A percentile compares a stretch with the other conserved stretches of the same genome.
Evolutionary conservation across 768 basidiomycete genomes (phyloP).

Genomic region (Agrocybe praecox): DNA sequence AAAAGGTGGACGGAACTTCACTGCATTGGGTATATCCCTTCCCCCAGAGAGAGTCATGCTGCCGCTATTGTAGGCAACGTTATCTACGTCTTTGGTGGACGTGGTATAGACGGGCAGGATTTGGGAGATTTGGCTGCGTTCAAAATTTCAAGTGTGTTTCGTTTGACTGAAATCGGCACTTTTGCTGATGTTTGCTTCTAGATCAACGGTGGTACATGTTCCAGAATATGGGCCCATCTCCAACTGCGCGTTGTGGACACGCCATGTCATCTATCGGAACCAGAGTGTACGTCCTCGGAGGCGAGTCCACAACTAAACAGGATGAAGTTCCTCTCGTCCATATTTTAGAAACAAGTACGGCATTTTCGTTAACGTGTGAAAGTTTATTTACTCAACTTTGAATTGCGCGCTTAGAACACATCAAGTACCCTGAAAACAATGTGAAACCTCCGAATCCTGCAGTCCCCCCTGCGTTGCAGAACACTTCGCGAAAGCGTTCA

Average conservation of each 20-base stretch:
- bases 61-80: constrained; percentile 97
- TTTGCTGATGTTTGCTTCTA: constrained; percentile 30
- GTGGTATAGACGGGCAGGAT: constrained; percentile 97
- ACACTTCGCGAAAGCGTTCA: constrained; percentile 51
- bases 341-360: constrained; percentile 92
- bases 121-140: constrained; percentile 94
- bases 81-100: constrained; percentile 95
- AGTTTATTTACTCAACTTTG: constrained; percentile 3
- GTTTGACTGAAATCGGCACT: neutral
- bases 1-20: constrained; percentile 88
- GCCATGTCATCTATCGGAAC: constrained; percentile 95
- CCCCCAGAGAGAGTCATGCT: constrained; percentile 94
- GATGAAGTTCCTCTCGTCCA: constrained; percentile 88
- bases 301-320: constrained; percentile 77
- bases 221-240: constrained; percentile 98
- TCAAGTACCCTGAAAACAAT: constrained; percentile 85
- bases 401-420: constrained; percentile 61
- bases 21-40: constrained; percentile 96
- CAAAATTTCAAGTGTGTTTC: constrained; percentile 88
- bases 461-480: constrained; percentile 31
- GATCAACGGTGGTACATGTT: constrained; percentile 99
- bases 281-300: constrained; percentile 91
- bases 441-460: constrained; percentile 26
- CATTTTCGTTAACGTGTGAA: constrained; percentile 3
- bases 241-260: constrained; percentile 91